Conservation (phyloP, 1,284 basidiomycete species). For the Ustilago shanxiensis region DNA sequence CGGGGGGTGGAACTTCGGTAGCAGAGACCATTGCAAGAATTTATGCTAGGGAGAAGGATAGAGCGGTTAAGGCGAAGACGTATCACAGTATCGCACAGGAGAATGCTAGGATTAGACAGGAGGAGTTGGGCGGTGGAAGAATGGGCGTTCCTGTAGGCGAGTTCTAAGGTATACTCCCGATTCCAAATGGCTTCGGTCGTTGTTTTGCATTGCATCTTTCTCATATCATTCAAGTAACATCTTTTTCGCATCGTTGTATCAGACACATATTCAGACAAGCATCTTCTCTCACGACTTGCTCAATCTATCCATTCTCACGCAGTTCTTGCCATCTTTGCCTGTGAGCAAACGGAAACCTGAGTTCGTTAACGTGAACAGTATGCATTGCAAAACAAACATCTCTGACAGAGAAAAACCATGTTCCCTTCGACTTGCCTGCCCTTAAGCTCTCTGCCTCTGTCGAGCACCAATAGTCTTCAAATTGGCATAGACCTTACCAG, state of each 20-base stretch:
- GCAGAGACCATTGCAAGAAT: constrained; percentile 53
- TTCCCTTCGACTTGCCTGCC: neutral
- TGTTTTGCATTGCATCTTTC: constrained; percentile 9
- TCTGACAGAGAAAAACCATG: neutral
- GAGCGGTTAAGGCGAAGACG: constrained; percentile 45
- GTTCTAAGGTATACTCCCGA: constrained; percentile 2
- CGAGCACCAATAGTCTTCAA: constrained; percentile 83
- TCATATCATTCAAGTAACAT: neutral
- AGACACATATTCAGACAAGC: too few relatives aligned
- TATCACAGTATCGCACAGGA: constrained; percentile 55
- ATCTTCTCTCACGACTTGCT: too few relatives aligned
- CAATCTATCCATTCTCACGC: neutral
- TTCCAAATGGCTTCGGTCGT: neutral
- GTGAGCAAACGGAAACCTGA: neutral
- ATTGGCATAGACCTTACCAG: constrained; percentile 89
- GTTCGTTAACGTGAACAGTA: too few relatives aligned
- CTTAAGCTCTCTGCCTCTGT: constrained; percentile 84
- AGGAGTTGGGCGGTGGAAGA: constrained; percentile 60
- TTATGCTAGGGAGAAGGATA: constrained; percentile 50
- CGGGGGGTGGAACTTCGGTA: constrained; percentile 19
- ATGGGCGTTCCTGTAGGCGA: constrained; percentile 34
- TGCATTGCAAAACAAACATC: constrained; percentile 12
- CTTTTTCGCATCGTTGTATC: neutral
- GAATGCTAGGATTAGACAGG: constrained; percentile 43
- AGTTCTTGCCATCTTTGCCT: neutral